phyloP scores from a whole-genome alignment of 768 basidiomycete species.

The Phylloporus rhodoxanthus region DNA sequence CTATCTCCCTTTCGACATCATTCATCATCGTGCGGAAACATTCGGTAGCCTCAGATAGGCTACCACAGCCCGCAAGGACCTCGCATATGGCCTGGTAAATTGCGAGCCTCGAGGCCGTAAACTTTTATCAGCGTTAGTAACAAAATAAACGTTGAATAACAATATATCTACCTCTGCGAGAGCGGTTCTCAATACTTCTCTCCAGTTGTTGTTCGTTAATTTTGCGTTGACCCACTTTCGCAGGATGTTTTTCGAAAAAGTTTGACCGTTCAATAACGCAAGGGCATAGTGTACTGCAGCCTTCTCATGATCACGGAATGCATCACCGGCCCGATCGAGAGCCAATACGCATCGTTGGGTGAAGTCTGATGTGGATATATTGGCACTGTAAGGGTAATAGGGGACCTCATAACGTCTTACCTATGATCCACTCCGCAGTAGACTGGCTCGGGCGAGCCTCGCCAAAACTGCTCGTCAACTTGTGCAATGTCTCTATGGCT shows the following conservation, averaged over 20 bases:
- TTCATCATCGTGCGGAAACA: neutral
- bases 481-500: neutral
- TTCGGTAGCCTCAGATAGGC: neutral
- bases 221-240: constrained; percentile 3
- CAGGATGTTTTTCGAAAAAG: neutral
- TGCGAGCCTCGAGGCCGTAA: neutral
- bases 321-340: constrained; percentile 1
- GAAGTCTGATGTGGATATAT: neutral
- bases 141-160: neutral
- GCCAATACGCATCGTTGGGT: neutral
- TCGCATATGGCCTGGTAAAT: constrained; percentile 1
- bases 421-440: neutral
- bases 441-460: neutral
- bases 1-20: neutral
- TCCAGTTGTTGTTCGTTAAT: neutral
- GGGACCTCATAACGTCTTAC: neutral
- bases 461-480: neutral
- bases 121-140: neutral
- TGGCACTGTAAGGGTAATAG: neutral
- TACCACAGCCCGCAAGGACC: neutral
- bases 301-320: neutral
- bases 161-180: neutral
- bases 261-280: neutral
- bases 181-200: neutral
- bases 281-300: neutral